Evolutionary conservation across 495 filamentous ascomycete genomes (phyloP).

Genomic region (Xylaria grammica): DNA sequence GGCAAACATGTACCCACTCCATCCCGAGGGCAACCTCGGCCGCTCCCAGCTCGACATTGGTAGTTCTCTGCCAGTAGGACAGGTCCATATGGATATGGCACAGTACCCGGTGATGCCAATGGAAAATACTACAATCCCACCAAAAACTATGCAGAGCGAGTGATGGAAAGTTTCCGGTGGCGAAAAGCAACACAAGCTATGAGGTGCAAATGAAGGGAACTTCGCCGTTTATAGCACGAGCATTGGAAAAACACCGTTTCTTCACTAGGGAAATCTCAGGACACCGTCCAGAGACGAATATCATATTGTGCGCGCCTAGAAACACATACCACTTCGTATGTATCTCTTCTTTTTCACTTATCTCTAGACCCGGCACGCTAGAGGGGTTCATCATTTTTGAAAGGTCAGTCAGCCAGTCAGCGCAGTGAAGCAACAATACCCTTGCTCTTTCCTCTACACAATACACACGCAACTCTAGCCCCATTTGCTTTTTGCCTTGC

Average conservation of each 20-base stretch:
- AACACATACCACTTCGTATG: not conserved
- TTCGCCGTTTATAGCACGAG: not conserved
- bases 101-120: conserved; percentile 2
- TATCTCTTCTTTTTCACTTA: not conserved
- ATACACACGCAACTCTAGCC: not conserved
- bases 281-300: not conserved
- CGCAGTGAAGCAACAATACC: not conserved
- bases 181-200: not conserved
- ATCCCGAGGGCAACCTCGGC: conserved; percentile 64
- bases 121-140: not conserved
- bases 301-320: conserved; percentile 5
- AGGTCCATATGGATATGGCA: conserved; percentile 22
- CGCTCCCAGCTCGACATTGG: conserved; percentile 38
- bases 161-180: not conserved
- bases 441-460: not conserved
- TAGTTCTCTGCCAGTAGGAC: conserved; percentile 26
- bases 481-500: no score
- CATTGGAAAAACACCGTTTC: not conserved
- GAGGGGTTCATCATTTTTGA: not conserved
- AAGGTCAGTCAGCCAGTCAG: not conserved
- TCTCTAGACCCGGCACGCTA: not conserved
- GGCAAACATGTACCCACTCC: conserved; percentile 79
- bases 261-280: not conserved
- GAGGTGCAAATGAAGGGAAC: not conserved
- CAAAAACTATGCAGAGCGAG: not conserved